Conservation (phyloP, 371 early-diverging fungal species). For the Apophysomyces ossiformis region DNA sequence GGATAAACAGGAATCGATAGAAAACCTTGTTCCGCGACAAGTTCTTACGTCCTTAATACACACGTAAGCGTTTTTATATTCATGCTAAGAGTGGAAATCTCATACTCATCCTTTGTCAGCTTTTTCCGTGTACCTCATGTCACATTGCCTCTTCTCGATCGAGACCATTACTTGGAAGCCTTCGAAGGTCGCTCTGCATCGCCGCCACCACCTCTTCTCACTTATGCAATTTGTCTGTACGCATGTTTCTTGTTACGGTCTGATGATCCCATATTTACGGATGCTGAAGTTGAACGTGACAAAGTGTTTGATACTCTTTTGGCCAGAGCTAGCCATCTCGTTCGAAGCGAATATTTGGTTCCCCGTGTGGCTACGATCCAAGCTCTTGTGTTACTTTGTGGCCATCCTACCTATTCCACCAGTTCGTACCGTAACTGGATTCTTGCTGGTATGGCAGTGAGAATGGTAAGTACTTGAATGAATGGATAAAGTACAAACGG, state of each 20-base stretch:
- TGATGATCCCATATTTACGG: conserved; percentile 27
- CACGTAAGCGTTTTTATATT: conserved; percentile 15
- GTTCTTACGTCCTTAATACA: conserved; percentile 22
- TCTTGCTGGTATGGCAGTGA: conserved; percentile 41
- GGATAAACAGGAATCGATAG: conserved; percentile 25
- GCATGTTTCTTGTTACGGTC: conserved; percentile 25
- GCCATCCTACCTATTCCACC: conserved; percentile 30
- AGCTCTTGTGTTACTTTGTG: conserved; percentile 35
- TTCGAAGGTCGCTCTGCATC: conserved; percentile 26
- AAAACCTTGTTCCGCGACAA: conserved; percentile 24
- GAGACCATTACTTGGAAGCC: conserved; percentile 28
- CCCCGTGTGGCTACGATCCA: conserved; percentile 40
- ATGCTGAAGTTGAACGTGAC: conserved; percentile 26
- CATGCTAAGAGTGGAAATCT: not conserved
- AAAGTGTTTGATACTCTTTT: conserved; percentile 23
- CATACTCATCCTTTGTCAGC: not conserved
- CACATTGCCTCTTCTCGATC: conserved; percentile 31
- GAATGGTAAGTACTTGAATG: conserved; percentile 33
- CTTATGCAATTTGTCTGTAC: conserved; percentile 40
- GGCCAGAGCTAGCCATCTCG: conserved; percentile 24
- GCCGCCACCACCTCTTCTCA: conserved; percentile 30
- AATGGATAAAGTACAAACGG: not conserved
- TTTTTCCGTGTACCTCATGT: conserved; percentile 24
- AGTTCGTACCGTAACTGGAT: conserved; percentile 39
- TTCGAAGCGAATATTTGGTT: conserved; percentile 34